Base-by-base conservation (phyloP, 1,284 basidiomycete genomes). In the Cryptococcus wingfieldii region DNA sequence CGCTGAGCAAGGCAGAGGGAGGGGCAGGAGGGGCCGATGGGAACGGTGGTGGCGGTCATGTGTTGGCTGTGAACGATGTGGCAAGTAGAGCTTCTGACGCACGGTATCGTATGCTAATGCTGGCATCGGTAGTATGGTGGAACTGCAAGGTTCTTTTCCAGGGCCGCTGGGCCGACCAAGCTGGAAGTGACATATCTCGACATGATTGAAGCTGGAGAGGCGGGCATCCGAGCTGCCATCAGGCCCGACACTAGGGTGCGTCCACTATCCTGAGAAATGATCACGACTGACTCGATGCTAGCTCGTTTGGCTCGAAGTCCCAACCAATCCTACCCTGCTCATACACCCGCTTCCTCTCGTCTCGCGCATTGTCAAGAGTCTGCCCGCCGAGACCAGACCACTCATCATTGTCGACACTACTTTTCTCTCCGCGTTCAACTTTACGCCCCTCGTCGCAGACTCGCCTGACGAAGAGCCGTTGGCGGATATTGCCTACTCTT, bases 291-390 rank as follows among this genome's bases (percentile, higher is more conserved):
- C 38, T 38, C 14, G 16, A 18, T 39, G 16, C 34, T 47, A 94
- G 88, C 81, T 98, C n/a, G 84, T 98, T 56, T 98, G 93, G 93
- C 85, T 97, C 70, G 94, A 98, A 78, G 83, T 89, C 0, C 95
- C 94, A 0, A 97, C 93, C 14, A 98, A 98, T 78, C 95, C 95
- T 0, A 91, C 90, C 0, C 84, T 98, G 12, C 72, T 77, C 16
- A 72, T 83, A 38, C 72, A 71, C 3, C 80, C 80, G 9, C 74
- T 82, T 14, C 85, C 87, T n/a, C 78, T 96, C 38, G 85, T 94
- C 58, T 86, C 90, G 71, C 85, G 81, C 34, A 78, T 93, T 59
- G 83, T 73, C 69, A 80, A n/a, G 80, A 84, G 70, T 76, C 85
- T 51, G 76, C 84, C 47, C 62, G 51, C 46, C 8, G 47, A 51